A percentile compares a stretch with the other conserved stretches of the same genome.
These are phyloP conservation scores for Mycena pura DNA, from an alignment of 768 basidiomycete genomes.

Conservation along the genomic window DNA sequence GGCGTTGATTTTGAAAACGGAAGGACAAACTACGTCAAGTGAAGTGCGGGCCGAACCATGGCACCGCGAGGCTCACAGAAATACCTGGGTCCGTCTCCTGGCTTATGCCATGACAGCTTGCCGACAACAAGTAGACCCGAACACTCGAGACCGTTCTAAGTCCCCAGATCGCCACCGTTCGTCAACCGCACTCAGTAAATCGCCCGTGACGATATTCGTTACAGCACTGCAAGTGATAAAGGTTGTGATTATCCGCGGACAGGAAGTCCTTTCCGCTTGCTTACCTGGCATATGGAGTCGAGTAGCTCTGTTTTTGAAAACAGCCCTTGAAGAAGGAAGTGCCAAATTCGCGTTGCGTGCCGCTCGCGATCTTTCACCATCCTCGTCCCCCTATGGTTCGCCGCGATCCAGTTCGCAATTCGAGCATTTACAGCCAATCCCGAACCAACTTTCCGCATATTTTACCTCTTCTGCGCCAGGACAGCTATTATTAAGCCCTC, in stretches of 20 bases:
- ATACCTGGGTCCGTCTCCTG: constrained; percentile 69
- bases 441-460: constrained; percentile 37
- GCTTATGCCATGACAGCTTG: constrained; percentile 64
- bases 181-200: constrained; percentile 27
- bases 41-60: constrained; percentile 50
- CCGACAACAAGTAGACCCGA: constrained; percentile 38
- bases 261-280: constrained; percentile 59
- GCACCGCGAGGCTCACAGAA: constrained; percentile 52
- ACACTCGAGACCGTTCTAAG: constrained; percentile 50
- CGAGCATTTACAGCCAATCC: constrained; percentile 34
- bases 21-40: constrained; percentile 49
- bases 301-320: constrained; percentile 59
- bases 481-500: constrained; percentile 46
- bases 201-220: constrained; percentile 50
- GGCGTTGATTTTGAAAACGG: constrained; percentile 57
- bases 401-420: constrained; percentile 55
- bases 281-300: constrained; percentile 69
- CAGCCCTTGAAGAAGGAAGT: constrained; percentile 62
- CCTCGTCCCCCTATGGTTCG: constrained; percentile 59
- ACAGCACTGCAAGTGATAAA: constrained; percentile 73
- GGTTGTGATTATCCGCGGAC: constrained; percentile 66
- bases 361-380: constrained; percentile 48
- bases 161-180: constrained; percentile 47
- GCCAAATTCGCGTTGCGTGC: constrained; percentile 62
- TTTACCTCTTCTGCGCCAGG: constrained; percentile 28